Percentiles rank a stretch among this genome's conserved stretches.
phyloP scores from a whole-genome alignment of 441 rosid genomes.

The Omphalea diandra region DNA sequence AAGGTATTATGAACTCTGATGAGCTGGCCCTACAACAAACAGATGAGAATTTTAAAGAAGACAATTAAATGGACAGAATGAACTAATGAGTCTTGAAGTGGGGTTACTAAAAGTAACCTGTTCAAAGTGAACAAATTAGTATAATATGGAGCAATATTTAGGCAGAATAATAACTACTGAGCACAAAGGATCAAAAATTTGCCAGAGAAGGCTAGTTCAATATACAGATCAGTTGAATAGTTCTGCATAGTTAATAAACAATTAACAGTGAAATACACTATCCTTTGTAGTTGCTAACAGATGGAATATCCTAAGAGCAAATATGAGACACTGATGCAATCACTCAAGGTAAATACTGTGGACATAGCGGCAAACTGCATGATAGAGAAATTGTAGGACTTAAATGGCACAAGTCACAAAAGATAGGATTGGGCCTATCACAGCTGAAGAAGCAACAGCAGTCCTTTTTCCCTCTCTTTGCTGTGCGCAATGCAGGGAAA shows the following conservation, averaged over 20 bases:
- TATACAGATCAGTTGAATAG: background rate
- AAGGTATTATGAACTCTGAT: slow-evolving; percentile 77
- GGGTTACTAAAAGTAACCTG: background rate
- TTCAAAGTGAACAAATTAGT: background rate
- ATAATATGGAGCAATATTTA: background rate
- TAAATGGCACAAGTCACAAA: too few relatives aligned
- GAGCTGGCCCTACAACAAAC: slow-evolving; percentile 53
- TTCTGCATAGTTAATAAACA: background rate
- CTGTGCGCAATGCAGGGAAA: background rate
- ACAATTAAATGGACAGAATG: background rate
- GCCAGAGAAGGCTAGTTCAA: background rate
- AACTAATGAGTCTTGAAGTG: background rate
- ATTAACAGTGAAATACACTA: background rate
- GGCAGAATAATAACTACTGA: background rate
- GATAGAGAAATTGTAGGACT: background rate
- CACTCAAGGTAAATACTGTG: too few relatives aligned
- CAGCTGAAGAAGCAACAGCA: background rate
- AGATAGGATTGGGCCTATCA: background rate
- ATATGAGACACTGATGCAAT: background rate
- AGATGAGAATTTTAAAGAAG: background rate
- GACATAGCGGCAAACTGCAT: too few relatives aligned
- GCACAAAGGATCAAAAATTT: background rate
- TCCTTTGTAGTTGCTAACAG: background rate
- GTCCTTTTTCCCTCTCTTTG: background rate
- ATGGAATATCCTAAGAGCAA: background rate